Base-by-base conservation (phyloP, 2,329 filamentous ascomycete species). In the Arthrocladium fulminans region DNA sequence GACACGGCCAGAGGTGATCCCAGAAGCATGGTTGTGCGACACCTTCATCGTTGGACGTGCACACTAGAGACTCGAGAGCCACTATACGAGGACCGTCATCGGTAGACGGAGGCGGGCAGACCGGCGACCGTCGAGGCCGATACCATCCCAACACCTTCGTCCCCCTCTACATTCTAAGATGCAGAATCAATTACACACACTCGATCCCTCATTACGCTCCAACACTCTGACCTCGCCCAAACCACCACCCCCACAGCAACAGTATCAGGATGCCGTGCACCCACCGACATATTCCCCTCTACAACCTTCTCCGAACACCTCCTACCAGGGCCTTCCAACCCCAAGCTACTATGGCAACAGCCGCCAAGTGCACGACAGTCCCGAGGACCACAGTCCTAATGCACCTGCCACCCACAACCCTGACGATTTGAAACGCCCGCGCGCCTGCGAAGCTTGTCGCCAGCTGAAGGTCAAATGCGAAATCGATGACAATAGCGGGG, bases 391-490 rank as follows among this genome's bases (percentile, higher is more conserved):
- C 15, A 56, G 56, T 43, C 51, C 54, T 3, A 53, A 35, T 15
- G 55, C 51, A 48, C 56, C 54, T 27, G 45, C 30, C 57, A 65
- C 47, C 49, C 55, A 51, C 30, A 44, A 54, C 48, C 53, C 55
- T n/a, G 56, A 59, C 25, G 81, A 84, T 35, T 68, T 77, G 27
- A 86, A 84, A 64, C 78, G 84, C 48, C 74, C 80, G 3, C 76
- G 84, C 23, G 84, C 84, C 27, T 88, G 84, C 65, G 84, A 88
- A 62, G 80, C 83, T 2, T 88, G 84, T 61, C 80, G 84, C 39
- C 79, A 80, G 20, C 71, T 88, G 45, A 88, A 88, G 65, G 88
- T 94, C 51, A 84, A 87, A 56, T 95, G 88, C 68, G 88, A 94
- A 61, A 83, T 84, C 20, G 83, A 88, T 56, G 73, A 75, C 2